Conservation (phyloP, 2,329 filamentous ascomycete genomes). For the Fusarium torulosum region DNA sequence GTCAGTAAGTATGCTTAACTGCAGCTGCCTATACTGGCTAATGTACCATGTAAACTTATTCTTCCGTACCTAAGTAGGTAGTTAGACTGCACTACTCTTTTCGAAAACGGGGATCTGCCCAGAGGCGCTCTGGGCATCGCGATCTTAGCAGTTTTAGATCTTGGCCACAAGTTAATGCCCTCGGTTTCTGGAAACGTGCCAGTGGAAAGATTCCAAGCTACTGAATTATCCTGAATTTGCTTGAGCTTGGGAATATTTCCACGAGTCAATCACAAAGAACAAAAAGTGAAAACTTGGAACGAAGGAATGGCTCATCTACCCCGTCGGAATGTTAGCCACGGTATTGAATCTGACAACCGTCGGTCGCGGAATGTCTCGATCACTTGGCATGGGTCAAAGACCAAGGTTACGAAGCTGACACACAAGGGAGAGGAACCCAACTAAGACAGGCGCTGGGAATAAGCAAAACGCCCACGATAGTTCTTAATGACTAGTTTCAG, state of each 20-base stretch:
- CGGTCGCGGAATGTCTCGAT: slow-evolving; percentile 34
- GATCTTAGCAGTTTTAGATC: slow-evolving; percentile 12
- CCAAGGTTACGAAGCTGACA: slow-evolving; percentile 31
- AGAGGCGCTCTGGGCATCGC: slow-evolving; percentile 15
- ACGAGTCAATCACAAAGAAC: background rate
- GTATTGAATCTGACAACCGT: slow-evolving; percentile 12
- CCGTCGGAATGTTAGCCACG: slow-evolving; percentile 13
- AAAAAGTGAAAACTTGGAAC: slow-evolving; percentile 13
- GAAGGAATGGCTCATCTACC: slow-evolving; percentile 23
- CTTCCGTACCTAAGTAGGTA: too few relatives aligned
- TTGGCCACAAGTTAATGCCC: slow-evolving; percentile 15
- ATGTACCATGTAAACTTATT: slow-evolving; percentile 7
- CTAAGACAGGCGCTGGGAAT: slow-evolving; percentile 15
- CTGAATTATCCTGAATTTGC: slow-evolving; percentile 7
- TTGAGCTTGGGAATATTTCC: slow-evolving; percentile 1
- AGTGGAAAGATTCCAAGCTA: slow-evolving; percentile 4
- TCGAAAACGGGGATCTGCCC: slow-evolving; percentile 7
- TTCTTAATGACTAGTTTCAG: slow-evolving; percentile 14
- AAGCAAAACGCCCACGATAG: slow-evolving; percentile 17
- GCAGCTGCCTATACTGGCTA: slow-evolving; percentile 5
- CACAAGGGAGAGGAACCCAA: slow-evolving; percentile 24
- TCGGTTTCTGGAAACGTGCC: slow-evolving; percentile 13
- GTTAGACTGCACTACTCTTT: background rate
- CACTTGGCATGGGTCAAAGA: slow-evolving; percentile 23
- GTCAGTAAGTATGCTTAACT: slow-evolving; percentile 11